These are phyloP conservation scores for Exophiala oligosperma DNA, from an alignment of 2,329 filamentous ascomycete species.

Conservation along the genomic window DNA sequence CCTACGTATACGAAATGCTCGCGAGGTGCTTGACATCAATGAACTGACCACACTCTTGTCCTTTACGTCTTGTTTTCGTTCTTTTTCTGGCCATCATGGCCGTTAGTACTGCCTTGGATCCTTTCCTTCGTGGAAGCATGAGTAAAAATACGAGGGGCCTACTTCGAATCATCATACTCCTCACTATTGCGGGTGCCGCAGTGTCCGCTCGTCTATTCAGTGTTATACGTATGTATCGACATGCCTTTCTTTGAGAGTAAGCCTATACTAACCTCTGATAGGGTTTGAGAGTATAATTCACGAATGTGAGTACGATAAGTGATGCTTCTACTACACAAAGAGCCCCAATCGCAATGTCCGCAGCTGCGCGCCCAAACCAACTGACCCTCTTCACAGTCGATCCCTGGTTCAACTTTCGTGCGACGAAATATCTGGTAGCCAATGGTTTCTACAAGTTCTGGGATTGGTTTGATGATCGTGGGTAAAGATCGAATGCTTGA, in stretches of 20 bases:
- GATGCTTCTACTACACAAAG: slow-evolving; percentile 13
- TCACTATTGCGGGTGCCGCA: slow-evolving; percentile 85
- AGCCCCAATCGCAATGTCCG: neutral
- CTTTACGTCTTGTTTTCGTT: slow-evolving; percentile 19
- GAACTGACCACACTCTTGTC: neutral
- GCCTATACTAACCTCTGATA: slow-evolving; percentile 37
- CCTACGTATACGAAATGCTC: slow-evolving; percentile 4
- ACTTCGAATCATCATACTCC: slow-evolving; percentile 85
- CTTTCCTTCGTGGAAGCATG: slow-evolving; percentile 74
- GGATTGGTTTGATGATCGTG: slow-evolving; percentile 99
- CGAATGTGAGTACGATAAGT: slow-evolving; percentile 74
- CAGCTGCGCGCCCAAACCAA: neutral
- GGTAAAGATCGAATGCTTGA: slow-evolving; percentile 2
- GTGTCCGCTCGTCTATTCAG: slow-evolving; percentile 95
- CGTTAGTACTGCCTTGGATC: slow-evolving; percentile 45
- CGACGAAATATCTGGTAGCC: slow-evolving; percentile 94
- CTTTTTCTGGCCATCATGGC: slow-evolving; percentile 44
- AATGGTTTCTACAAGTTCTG: slow-evolving; percentile 99
- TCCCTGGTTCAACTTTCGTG: slow-evolving; percentile 99
- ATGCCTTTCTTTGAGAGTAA: neutral
- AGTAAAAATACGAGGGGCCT: slow-evolving; percentile 80
- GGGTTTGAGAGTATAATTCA: slow-evolving; percentile 99
- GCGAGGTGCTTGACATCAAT: neutral
- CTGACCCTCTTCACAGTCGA: slow-evolving; percentile 66
- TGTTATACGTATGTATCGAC: slow-evolving; percentile 76